Base-by-base conservation (phyloP, 768 basidiomycete genomes). In the Gloeostereum incarnatum region DNA sequence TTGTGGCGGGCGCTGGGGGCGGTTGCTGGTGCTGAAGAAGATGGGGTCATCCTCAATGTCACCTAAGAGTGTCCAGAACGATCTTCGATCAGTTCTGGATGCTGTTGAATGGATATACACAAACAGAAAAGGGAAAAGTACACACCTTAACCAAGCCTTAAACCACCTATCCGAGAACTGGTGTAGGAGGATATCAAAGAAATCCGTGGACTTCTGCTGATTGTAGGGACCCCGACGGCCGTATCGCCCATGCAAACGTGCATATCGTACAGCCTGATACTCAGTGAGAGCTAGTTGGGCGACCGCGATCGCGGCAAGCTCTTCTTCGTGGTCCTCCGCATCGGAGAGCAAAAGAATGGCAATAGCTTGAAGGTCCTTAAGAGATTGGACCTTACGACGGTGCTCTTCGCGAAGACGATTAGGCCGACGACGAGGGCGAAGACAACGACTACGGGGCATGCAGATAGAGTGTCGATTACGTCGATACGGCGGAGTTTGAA, bases 1-100 rank as follows among this genome's bases (percentile, higher is more conserved):
- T 14, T 22, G 10, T 1, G 49, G 45, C 14, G 51, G 51, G 3
- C 36, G 25, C 32, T 52, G 51, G 1, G 43, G 45, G 2, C 40
- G 31, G 6, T 14, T 30, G 5, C 38, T 29, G 6, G 19, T 23
- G 26, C 31, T 21, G 4, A 5, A 17, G 32, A 52, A 52, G 6
- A 52, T 36, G 2, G 25, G 37, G 20, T 49, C 19, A 11, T 36
- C 35, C 24, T 36, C 11, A n/a, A 36, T 20, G 2, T 3, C 2
- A 20, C 10, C 19, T 5, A 21, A 3, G 2, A 36, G 20, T 5
- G 13, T 10, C 35, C 35, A 36, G 11, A 36, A 36, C 2, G 19
- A 5, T n/a, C 13, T 18, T 2, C 19, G 35, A 11, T 25, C 23
- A 9, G 24, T 24, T 11, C 46, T 47, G 16, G 11, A 6, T 8